These are phyloP conservation scores for Globisporangium uncinulatum DNA, from an alignment of 352 stramenopile genomes.

Conservation along the genomic window DNA sequence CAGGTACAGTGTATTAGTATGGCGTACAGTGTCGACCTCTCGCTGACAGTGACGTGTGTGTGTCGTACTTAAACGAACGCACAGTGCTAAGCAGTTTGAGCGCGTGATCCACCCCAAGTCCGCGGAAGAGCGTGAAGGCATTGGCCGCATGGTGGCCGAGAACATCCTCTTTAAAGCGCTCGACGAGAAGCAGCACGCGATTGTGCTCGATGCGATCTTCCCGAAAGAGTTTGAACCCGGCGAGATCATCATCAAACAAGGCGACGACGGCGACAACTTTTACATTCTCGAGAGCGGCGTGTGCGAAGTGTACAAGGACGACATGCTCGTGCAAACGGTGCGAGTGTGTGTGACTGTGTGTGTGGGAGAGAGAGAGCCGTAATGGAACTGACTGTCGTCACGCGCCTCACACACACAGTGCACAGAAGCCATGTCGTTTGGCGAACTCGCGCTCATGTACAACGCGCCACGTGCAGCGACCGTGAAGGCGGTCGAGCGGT, in stretches of 20 bases:
- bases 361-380: background rate
- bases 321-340: constrained; percentile 79
- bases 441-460: constrained; percentile 97
- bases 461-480: constrained; percentile 94
- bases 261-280: constrained; percentile 91
- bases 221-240: constrained; percentile 73
- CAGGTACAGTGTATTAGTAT: constrained; percentile 27
- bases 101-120: constrained; percentile 84
- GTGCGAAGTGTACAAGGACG: constrained; percentile 88
- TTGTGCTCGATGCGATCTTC: constrained; percentile 85
- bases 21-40: background rate
- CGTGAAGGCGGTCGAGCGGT: constrained; percentile 87
- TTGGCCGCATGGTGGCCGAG: constrained; percentile 78
- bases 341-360: constrained; percentile 2
- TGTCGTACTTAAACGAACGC: background rate
- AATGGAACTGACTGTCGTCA: background rate
- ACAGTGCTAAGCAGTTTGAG: constrained; percentile 75
- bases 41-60: background rate
- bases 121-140: constrained; percentile 60
- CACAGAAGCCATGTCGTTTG: constrained; percentile 90
- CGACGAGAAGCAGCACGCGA: constrained; percentile 84
- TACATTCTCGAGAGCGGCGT: constrained; percentile 93
- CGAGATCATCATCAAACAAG: constrained; percentile 87
- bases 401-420: constrained; percentile 40
- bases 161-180: constrained; percentile 90